Evolutionary conservation across 2,329 filamentous ascomycete species (phyloP).

Genomic region (Lasiodiplodia hormozganensis): DNA sequence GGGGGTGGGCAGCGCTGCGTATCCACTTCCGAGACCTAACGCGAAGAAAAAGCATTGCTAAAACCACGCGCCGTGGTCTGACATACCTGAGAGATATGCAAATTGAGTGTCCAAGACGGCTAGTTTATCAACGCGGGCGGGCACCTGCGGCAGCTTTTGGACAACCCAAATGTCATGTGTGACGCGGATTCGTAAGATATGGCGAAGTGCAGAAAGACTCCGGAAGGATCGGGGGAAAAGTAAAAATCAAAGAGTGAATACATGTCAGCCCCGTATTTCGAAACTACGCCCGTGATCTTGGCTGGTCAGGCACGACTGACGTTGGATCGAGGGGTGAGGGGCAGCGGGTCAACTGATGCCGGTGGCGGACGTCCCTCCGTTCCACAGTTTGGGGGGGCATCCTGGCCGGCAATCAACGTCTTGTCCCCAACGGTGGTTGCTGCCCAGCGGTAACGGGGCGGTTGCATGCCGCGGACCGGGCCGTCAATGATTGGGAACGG

Average conservation of each 20-base stretch:
- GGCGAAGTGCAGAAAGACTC: neutral
- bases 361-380: neutral
- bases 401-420: constrained; percentile 12
- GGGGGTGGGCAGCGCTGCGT: neutral
- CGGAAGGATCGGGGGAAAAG: neutral
- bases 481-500: neutral
- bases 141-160: neutral
- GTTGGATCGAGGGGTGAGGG: neutral
- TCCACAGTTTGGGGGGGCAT: neutral
- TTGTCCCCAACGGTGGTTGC: neutral
- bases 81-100: constrained; percentile 1
- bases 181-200: neutral
- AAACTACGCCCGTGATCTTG: neutral
- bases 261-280: neutral
- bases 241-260: neutral
- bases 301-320: neutral
- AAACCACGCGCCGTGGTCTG: constrained; percentile 21
- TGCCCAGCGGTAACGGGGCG: neutral
- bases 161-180: neutral
- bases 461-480: constrained; percentile 18
- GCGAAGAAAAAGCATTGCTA: constrained; percentile 19
- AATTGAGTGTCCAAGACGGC: neutral
- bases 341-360: constrained; percentile 14
- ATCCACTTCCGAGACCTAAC: constrained; percentile 20
- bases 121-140: neutral